Conservation (phyloP, 306 rosid species). For the Sindora glabra region DNA sequence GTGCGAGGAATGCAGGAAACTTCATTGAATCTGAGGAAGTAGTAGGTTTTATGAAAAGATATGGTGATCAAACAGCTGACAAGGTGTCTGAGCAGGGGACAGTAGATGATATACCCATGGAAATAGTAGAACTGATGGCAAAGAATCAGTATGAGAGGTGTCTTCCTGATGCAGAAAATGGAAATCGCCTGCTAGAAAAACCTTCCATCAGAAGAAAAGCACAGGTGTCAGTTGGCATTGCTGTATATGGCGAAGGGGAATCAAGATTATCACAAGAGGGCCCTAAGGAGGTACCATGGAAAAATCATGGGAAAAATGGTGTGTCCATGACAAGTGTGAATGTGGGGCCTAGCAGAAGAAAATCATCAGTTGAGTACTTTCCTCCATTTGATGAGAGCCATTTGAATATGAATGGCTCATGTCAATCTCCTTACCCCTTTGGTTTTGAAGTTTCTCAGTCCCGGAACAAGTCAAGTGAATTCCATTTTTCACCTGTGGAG, state of each 20-base stretch:
- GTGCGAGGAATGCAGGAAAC: slow-evolving; percentile 33
- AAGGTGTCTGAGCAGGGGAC: slow-evolving; percentile 47
- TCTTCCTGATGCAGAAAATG: slow-evolving; percentile 50
- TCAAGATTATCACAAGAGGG: slow-evolving; percentile 32
- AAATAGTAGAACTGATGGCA: slow-evolving; percentile 90
- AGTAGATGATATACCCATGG: slow-evolving; percentile 93
- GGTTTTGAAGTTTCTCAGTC: slow-evolving; percentile 45
- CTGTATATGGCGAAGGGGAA: slow-evolving; percentile 29
- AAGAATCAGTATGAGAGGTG: slow-evolving; percentile 78
- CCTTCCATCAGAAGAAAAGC: slow-evolving; percentile 33
- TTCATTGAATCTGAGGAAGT: slow-evolving; percentile 34
- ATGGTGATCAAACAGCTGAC: slow-evolving; percentile 33
- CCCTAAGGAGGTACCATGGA: slow-evolving; percentile 36
- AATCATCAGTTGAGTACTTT: slow-evolving; percentile 37
- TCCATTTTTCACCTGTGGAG: slow-evolving; percentile 44
- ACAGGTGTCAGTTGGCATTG: slow-evolving; percentile 29
- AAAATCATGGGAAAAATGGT: slow-evolving; percentile 37
- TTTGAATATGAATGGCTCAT: slow-evolving; percentile 25
- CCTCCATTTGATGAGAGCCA: slow-evolving; percentile 34
- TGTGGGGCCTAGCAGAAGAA: slow-evolving; percentile 43
- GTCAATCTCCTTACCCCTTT: slow-evolving; percentile 35
- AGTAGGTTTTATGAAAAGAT: slow-evolving; percentile 28
- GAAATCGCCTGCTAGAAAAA: slow-evolving; percentile 24
- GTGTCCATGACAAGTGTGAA: slow-evolving; percentile 28
- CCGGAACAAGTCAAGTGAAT: slow-evolving; percentile 51